Evolutionary conservation across 2,329 filamentous ascomycete genomes (phyloP), one percentile per base, ranked within the genome.

Genomic region (Phyllosticta citriasiana): DNA sequence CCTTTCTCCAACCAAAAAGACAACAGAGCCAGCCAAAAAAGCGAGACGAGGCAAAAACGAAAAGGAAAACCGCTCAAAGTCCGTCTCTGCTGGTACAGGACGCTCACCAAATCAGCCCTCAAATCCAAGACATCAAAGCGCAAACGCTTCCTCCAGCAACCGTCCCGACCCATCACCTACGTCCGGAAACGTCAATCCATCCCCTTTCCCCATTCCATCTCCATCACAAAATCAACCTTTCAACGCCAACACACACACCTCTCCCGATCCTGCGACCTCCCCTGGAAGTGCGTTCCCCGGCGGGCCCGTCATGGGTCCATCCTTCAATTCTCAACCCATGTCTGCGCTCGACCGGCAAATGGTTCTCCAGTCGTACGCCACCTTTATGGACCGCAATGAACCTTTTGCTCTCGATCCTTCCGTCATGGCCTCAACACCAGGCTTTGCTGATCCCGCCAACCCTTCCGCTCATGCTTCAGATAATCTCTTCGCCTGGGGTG

Each of bases 301-400:
- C 25, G n/a, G 12, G 4, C 6, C 60, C 7, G 35, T 53, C 19
- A 53, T 62, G 33, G 33, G 33, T 22, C 26, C 53, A 6, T 25
- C 33, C 61, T 72, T 74, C 22, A 75, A 78, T 62, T 9, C 33
- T 40, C 76, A 76, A 2, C 79, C 85, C 59, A 76, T 91, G 26
- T 85, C 87, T 9, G 85, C 89, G 63, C 81, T 93, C 14, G 88
- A 92, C 67, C 81, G 88, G 2, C 88, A 91, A 68, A 84, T 91
- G 64, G 86, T 91, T 1, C 89, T 90, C 64, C 86, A 85, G 47
- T 87, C 86, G 1, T 93, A 91, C 68, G 78, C 79, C 19, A 66
- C 72, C 24, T 61, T 61, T 60, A 60, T 54, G 59, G 56, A 62
- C 55, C 62, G 47, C 27, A 63, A 62, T 55, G 61, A 61, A 27